Percentiles rank a stretch among this genome's conserved stretches.
Evolutionary conservation across 768 basidiomycete species (phyloP).

Genomic region (Infundibulicybe gibba): DNA sequence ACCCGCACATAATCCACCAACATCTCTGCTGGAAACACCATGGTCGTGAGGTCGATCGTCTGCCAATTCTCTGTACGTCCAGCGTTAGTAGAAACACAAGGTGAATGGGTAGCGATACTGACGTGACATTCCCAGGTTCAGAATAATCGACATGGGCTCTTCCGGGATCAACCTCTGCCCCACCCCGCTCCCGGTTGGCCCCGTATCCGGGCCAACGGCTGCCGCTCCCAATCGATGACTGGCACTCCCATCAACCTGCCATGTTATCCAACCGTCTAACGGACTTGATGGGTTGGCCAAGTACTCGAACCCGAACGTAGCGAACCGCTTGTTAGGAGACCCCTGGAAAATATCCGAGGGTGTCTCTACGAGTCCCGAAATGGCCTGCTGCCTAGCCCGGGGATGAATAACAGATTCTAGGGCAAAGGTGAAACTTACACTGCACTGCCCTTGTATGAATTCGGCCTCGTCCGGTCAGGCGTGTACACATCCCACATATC

Average conservation of each 20-base stretch:
- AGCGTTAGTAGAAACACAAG: not conserved
- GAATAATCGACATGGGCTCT: constrained; percentile 57
- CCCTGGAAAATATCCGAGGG: constrained; percentile 58
- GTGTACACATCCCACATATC: constrained; percentile 31
- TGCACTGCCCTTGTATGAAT: constrained; percentile 47
- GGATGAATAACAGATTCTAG: not conserved
- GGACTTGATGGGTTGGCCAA: constrained; percentile 56
- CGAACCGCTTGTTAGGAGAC: constrained; percentile 44
- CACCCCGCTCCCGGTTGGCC: constrained; percentile 39
- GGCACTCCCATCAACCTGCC: constrained; percentile 60
- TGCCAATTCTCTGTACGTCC: constrained; percentile 59
- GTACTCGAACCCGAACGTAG: constrained; percentile 73
- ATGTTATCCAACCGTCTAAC: constrained; percentile 63
- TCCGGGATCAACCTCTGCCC: constrained; percentile 55
- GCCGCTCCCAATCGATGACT: constrained; percentile 49
- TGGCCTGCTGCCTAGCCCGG: constrained; percentile 43
- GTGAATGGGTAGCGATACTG: constrained; percentile 14
- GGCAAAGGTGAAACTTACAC: constrained; percentile 19
- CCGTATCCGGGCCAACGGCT: constrained; percentile 43
- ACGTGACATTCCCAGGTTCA: constrained; percentile 65
- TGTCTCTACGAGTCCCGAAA: constrained; percentile 42
- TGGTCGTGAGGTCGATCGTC: constrained; percentile 43
- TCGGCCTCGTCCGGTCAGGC: constrained; percentile 26
- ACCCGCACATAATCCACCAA: constrained; percentile 79
- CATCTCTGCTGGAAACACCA: constrained; percentile 70